Conservation (phyloP, 1,139 yeast species). For the Arxiozyma heterogenica region DNA sequence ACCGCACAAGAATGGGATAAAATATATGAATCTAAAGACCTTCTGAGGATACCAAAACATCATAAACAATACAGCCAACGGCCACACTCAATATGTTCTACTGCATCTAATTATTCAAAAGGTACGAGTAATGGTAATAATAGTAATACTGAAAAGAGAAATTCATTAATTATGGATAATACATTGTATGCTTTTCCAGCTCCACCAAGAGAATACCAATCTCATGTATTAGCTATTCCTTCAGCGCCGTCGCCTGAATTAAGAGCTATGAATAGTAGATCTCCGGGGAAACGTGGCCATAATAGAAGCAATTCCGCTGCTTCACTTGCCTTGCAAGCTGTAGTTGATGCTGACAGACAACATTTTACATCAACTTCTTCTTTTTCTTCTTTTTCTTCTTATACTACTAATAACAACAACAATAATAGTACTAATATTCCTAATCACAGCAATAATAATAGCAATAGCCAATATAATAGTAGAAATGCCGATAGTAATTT, state of each 20-base stretch:
- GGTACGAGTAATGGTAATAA: neutral
- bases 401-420: neutral
- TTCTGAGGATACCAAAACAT: slow-evolving; percentile 34
- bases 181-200: slow-evolving; percentile 22
- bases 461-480: neutral
- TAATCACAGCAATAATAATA: neutral
- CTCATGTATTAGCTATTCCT: slow-evolving; percentile 25
- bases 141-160: slow-evolving; percentile 24
- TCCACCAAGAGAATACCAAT: slow-evolving; percentile 30
- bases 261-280: slow-evolving; percentile 1
- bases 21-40: slow-evolving; percentile 33
- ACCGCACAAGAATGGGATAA: slow-evolving; percentile 90
- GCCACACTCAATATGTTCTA: slow-evolving; percentile 30
- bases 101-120: slow-evolving; percentile 26
- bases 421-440: neutral
- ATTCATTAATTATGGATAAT: slow-evolving; percentile 28
- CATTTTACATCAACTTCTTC: neutral
- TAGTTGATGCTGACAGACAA: slow-evolving; percentile 44
- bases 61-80: slow-evolving; percentile 12
- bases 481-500: neutral
- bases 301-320: slow-evolving; percentile 38
- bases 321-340: slow-evolving; percentile 57
- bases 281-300: slow-evolving; percentile 21
- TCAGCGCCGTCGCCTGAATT: slow-evolving; percentile 22
- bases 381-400: neutral